phyloP scores from a whole-genome alignment of 2,329 filamentous ascomycete genomes.

The Verticillium zaregamsianum region DNA sequence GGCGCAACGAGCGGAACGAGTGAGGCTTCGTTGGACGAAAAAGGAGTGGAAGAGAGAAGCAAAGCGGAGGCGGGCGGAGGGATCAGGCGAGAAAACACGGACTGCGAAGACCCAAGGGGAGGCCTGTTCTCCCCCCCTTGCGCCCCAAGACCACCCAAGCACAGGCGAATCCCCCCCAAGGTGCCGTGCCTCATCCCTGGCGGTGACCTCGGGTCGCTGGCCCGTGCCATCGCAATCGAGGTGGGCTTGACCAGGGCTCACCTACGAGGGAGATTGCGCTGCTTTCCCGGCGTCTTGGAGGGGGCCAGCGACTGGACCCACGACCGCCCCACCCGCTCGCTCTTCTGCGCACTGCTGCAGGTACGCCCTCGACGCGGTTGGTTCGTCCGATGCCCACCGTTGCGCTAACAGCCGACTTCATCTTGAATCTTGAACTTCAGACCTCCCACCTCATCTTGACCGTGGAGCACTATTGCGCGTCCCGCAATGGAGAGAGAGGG shows the following conservation, averaged over 20 bases:
- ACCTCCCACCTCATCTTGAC: neutral
- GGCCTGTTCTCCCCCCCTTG: neutral
- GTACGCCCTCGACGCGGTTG: neutral
- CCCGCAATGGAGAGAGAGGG: neutral
- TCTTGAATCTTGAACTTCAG: neutral
- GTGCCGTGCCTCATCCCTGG: neutral
- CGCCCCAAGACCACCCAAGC: neutral
- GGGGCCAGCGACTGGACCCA: neutral
- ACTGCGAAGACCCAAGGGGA: neutral
- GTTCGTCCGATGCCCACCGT: neutral
- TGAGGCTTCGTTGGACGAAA: neutral
- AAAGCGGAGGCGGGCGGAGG: neutral
- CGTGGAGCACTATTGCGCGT: neutral
- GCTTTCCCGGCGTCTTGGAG: neutral
- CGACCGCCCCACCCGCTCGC: neutral
- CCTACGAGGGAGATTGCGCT: neutral
- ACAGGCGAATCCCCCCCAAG: neutral
- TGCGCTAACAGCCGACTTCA: neutral
- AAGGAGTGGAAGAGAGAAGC: neutral
- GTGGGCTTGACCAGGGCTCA: neutral
- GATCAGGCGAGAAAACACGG: neutral
- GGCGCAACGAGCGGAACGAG: neutral
- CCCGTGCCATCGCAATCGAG: neutral
- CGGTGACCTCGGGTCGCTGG: neutral
- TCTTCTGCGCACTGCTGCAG: neutral